Base-by-base conservation (phyloP, 1,284 basidiomycete genomes). In the Puccinia polysora region DNA sequence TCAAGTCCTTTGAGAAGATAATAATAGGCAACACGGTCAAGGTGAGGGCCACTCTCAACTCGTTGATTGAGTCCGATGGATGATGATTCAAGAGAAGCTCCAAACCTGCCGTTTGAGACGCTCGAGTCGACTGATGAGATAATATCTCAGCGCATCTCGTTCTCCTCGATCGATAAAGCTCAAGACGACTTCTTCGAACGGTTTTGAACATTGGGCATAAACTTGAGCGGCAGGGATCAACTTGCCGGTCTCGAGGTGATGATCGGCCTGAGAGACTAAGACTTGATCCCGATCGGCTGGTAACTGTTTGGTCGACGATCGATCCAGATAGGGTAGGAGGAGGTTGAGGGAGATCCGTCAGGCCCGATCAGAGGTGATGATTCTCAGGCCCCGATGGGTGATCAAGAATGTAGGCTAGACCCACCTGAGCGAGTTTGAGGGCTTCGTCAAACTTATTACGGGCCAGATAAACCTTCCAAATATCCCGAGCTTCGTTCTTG, bases 131-230 rank as follows among this genome's bases (percentile, higher is more conserved):
- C 90, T 88, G 18, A 90, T 88, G 12, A 99, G 83, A 80, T 97
- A 99, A 65, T 90, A 90, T 43, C 96, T 83, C 73, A 98, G 81
- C 0, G 93, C 89, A 80, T 98, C 96, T n/a, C 90, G 85, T 81
- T 97, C 94, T 2, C 87, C 88, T 8, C 84, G 88, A 78, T 97
- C 95, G 73, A 96, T 82, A 78, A 98, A 97, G 71, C 88, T 88
- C 32, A 99, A 83, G 0, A 90, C 85, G 40, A 98, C 93, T 77
- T 93, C 91, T 79, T 98, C 96, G 78, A 98, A 98, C 8, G 87
- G 84, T 14, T 88, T 86, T 1, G 89, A 90, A 65, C 89, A 91
- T 78, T 91, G 88, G 0, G 95, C 90, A 78, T 93, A 98, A 49
- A 86, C 88, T 76, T 93, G 89, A 0, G 96, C 94, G 0, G 96